Conservation (phyloP, 306 rosid species). For the Elaeagnus macrophylla region DNA sequence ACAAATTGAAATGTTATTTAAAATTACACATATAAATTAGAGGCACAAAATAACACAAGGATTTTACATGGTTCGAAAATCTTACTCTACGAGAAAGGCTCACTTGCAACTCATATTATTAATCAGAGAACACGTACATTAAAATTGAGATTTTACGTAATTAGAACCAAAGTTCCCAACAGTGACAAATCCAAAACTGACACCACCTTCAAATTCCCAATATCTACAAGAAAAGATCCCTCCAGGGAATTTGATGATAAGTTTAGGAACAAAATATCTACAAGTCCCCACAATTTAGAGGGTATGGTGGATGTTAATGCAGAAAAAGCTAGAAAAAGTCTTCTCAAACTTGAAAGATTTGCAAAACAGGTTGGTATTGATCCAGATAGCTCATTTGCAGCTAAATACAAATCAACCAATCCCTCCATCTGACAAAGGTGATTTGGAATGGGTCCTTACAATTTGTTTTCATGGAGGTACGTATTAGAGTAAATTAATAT, state of each 20-base stretch:
- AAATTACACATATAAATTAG: no score
- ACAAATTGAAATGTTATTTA: no score
- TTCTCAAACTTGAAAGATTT: not conserved
- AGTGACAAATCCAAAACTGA: not conserved
- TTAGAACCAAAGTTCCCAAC: no score
- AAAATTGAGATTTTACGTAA: no score
- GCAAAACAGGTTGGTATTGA: conserved; percentile 10
- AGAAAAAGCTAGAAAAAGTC: not conserved
- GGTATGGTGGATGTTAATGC: conserved; percentile 8
- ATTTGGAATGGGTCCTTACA: not conserved
- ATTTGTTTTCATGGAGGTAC: not conserved
- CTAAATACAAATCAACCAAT: not conserved
- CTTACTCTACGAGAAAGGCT: no score
- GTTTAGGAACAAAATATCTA: not conserved
- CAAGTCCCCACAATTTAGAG: not conserved
- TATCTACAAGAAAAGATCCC: not conserved
- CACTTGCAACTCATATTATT: no score
- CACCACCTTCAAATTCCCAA: not conserved
- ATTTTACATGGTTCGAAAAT: no score
- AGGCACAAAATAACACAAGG: no score
- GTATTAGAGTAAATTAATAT: no score
- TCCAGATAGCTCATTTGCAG: conserved; percentile 2
- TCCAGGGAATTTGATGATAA: conserved; percentile 12
- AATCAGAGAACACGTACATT: no score
- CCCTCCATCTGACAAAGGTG: not conserved